Base-by-base conservation (phyloP, 2,329 filamentous ascomycete genomes). In the Eutypa lata region DNA sequence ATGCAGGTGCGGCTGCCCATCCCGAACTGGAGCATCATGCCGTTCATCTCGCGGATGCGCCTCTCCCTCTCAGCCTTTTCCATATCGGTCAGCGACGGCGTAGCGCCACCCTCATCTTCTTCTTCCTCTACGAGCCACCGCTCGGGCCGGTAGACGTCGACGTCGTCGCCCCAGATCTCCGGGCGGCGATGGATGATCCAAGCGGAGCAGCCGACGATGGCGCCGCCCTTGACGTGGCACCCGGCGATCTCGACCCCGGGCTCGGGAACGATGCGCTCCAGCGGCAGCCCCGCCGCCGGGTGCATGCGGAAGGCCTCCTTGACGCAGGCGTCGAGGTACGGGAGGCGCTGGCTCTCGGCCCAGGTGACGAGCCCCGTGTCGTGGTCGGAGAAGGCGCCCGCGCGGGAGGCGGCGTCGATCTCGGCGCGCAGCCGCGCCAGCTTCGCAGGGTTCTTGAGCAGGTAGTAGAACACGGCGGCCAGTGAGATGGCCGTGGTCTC, bases 401-500 rank as follows among this genome's bases (percentile, higher is more conserved):
- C 61, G 22, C 71, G 70, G 0, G 80, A 80, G 0, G 82, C 83
- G 0, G 72, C 72, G 61, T 90, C 86, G 0, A 91, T 68, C 65
- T 91, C 88, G 1, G 70, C 60, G 62, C 81, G 78, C 50, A 90
- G 71, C 38, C 77, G 78, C 3, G 68, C 64, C 55, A 88, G 80
- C 14, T 76, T 76, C 0, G 59, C 37, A 0, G 85, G 84, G 61
- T 84, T 81, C 63, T 85, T 86, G 35, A 91, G 76, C 3, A 92
- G 71, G 67, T 84, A 86, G 70, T 92, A 92, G 63, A 93, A 89
- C 0, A 91, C 80, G 7, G 84, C 79, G 6, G 82, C 81, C 0
- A 92, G 76, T 7, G 81, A 84, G 64, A 92, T 92, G 38, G 87
- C 89, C 0, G 89, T 93, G 0, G 89, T 93, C 69, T 94, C 90